Evolutionary conservation across 768 basidiomycete genomes (phyloP), one percentile per base, ranked within the genome.

Genomic region (Agrocybe pediades): DNA sequence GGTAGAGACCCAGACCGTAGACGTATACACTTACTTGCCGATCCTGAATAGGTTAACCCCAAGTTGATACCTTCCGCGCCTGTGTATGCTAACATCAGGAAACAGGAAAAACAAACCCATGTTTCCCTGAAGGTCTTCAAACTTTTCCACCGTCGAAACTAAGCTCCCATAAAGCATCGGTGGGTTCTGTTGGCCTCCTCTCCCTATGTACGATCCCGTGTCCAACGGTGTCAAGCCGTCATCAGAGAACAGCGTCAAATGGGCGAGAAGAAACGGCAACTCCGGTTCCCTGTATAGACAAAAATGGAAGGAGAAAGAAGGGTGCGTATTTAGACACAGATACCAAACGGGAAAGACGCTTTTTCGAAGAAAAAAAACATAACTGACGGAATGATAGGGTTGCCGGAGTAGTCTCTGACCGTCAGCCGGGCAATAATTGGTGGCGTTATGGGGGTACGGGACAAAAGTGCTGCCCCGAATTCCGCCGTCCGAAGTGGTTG

Each of bases 41-140:
- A 91, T 82, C 64, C 82, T 81, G 69, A 91, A 76, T 47, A 95
- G 77, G 46, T 81, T 85, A 50, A 93, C 79, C 47, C 85, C 82
- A 50, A 95, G 77, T 63, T 84, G 82, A 72, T 87, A 97, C 16
- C 77, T 80, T 7, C 94, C 94, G 21, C 82, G 77, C 74, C 81
- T 82, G 16, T 91, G 82, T 52, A 96, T 84, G 66, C 91, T 92
- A 62, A 92, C 91, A 69, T 97, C 94, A 6, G 94, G 87, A 64
- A 95, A 97, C 49, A 94, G 71, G 63, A 97, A 95, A 69, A 90
- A 95, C 41, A 91, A 74, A n/a, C 93, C 89, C 62, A 79, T 76
- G 46, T 87, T 84, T 52, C 91, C 91, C 67, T 90, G 84, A 33
- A 89, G 77, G 68, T 96, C 90, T 56, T 88, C 83, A 62, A 94